Evolutionary conservation across 768 basidiomycete species (phyloP), one percentile per base, ranked within the genome.

Genomic region (Termitomyces sp.): DNA sequence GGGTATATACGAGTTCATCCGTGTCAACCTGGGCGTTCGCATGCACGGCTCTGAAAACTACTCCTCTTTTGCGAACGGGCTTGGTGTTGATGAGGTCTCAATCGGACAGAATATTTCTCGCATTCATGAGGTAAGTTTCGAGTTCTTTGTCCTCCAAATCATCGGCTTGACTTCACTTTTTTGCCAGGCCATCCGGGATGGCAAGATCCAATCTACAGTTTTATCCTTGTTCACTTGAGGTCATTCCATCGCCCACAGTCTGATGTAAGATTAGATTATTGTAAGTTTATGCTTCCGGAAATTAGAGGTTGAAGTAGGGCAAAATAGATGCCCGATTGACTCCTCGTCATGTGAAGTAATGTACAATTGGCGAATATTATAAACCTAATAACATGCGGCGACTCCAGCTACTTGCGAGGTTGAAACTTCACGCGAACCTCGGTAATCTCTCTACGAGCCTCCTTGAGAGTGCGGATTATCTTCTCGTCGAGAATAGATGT

Each of bases 41-140:
- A 92, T 91, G 87, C 85, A 91, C 56, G 90, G 90, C 6, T 67
- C 72, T n/a, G 88, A 89, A 63, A 93, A 93, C 67, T 69, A 81
- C 44, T 66, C 61, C 14, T 65, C 68, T 36, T 82, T 82, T 55
- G 66, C 61, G 2, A 73, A 76, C 51, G 79, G 74, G 1, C 66
- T 79, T 26, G 77, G 79, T 24, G 70, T 71, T 11, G 79, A 79
- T 47, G 78, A 89, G 40, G 76, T 71, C 6, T 87, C 86, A 0
- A 73, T 90, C 50, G 91, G 92, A 3, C 79, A 87, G 68, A 85
- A 85, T 62, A 82, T 92, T n/a, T 79, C 86, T 6, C 72, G 76
- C 55, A 89, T 93, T 54, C 84, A 88, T 52, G 91, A 92, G 75
- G 79, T 79, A 52, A 40, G 76, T 65, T n/a, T 28, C 38, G 14